Evolutionary conservation across 2,329 filamentous ascomycete genomes (phyloP).

Genomic region (Daldinia sp.): DNA sequence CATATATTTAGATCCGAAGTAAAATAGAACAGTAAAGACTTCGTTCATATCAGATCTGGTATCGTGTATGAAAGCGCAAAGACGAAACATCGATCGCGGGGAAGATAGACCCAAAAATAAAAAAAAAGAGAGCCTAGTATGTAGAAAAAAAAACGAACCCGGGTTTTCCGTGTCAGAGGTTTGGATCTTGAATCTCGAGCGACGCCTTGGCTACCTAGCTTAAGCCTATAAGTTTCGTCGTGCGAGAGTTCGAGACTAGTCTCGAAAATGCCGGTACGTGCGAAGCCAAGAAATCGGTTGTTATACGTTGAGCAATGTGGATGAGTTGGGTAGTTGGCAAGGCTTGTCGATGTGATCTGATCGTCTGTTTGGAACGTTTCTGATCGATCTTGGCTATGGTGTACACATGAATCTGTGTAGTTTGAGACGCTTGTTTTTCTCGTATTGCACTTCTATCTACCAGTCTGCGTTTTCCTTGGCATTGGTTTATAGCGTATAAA

Average conservation of each 20-base stretch:
- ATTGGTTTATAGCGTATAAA: not conserved
- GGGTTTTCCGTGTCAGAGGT: slow-evolving; percentile 36
- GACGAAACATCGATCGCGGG: slow-evolving; percentile 34
- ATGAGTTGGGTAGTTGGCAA: too few relatives aligned
- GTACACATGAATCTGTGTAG: too few relatives aligned
- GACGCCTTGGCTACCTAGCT: slow-evolving; percentile 40
- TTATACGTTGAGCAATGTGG: too few relatives aligned
- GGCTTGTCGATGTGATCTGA: too few relatives aligned
- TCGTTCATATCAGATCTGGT: too few relatives aligned
- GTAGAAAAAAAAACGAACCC: slow-evolving; percentile 13
- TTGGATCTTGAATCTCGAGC: slow-evolving; percentile 24
- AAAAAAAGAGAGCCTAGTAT: slow-evolving; percentile 25
- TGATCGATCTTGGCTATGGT: too few relatives aligned
- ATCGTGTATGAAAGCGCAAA: slow-evolving; percentile 10
- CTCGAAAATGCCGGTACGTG: slow-evolving; percentile 7
- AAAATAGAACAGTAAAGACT: not conserved
- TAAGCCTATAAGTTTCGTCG: slow-evolving; percentile 43
- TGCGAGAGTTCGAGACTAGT: slow-evolving; percentile 21
- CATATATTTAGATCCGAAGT: not conserved
- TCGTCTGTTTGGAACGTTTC: too few relatives aligned
- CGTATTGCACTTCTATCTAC: too few relatives aligned
- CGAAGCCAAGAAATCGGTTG: not conserved
- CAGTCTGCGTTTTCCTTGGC: not conserved
- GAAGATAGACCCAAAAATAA: slow-evolving; percentile 35
- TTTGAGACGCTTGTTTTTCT: not conserved